These are phyloP conservation scores for Scedosporium aurantiacum DNA, from an alignment of 2,329 filamentous ascomycete species.

Conservation along the genomic window DNA sequence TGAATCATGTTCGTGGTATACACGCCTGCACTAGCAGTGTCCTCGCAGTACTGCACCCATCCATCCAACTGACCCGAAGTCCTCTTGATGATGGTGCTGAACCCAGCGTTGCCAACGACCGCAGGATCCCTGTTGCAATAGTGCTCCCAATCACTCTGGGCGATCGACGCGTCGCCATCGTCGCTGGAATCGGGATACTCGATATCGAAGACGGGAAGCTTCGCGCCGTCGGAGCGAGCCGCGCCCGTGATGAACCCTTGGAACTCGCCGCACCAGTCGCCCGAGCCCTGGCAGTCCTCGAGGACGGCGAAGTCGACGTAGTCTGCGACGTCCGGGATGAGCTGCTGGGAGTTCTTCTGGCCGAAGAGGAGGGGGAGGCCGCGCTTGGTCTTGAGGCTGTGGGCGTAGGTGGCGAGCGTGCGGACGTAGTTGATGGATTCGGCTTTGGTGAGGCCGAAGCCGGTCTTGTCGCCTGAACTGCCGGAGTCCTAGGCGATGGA, in stretches of 20 bases:
- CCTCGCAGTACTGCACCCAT: constrained; percentile 20
- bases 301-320: constrained; percentile 23
- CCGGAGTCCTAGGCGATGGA: neutral
- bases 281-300: constrained; percentile 19
- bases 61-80: constrained; percentile 20
- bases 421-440: constrained; percentile 19
- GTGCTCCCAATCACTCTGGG: constrained; percentile 14
- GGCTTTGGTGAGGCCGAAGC: constrained; percentile 17
- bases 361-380: constrained; percentile 18
- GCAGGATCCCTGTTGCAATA: constrained; percentile 14
- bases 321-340: constrained; percentile 15
- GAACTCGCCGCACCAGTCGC: constrained; percentile 19
- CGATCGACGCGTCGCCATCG: constrained; percentile 13
- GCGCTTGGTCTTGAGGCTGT: constrained; percentile 16
- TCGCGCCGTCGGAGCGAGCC: constrained; percentile 12
- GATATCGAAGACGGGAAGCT: constrained; percentile 20
- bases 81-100: constrained; percentile 22
- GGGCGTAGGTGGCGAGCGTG: constrained; percentile 18
- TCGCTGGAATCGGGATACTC: constrained; percentile 20
- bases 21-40: neutral
- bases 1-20: neutral
- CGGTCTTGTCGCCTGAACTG: constrained; percentile 13
- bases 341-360: constrained; percentile 21
- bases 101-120: constrained; percentile 16
- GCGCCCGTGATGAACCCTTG: constrained; percentile 14